Base-by-base conservation (phyloP, 1,284 basidiomycete species). In the Kalmanozyma brasiliensis region DNA sequence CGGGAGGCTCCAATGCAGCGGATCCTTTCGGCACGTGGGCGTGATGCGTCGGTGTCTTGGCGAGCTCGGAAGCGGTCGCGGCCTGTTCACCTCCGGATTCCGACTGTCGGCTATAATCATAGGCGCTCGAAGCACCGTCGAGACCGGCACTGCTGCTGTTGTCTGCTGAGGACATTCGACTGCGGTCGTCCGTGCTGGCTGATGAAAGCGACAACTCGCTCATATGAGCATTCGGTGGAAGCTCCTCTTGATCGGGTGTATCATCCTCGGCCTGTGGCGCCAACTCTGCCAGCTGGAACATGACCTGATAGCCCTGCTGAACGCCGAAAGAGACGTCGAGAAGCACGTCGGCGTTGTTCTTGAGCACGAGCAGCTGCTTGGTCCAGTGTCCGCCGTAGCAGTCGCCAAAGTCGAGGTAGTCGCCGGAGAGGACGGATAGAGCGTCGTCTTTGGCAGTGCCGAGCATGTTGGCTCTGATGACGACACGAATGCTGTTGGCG, bases 311-410 rank as follows among this genome's bases (percentile, higher is more conserved):
- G 0, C 83, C 84, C 29, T 79, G 77, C 22, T 84, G 80, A 3
- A 82, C 82, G 4, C 79, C 81, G 43, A 85, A 84, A 36, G 78
- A 77, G 17, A 85, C 84, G 52, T 86, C 85, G 19, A 85, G 77
- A 3, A 83, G 73, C 33, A 81, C 76, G 43, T 84, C 83, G 8
- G 84, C 83, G 4, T 77, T 76, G 63, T 86, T 86, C 73, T 84
- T 85, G 61, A 84, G 80, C 11, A 83, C 78, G 17, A 86, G 69
- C 41, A 84, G 76, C 73, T 85, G 84, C 58, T 82, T 83, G 13
- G 83, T 79, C 84, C 85, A 85, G 16, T 83, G 76, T 0, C 85
- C 84, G 41, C 85, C 84, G 26, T 81, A 80, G 45, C 84, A 83
- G 60, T 84, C 82, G 11, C 85, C 85, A 74, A 85, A 85, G 76